These are phyloP conservation scores for Galeopsis tetrahit DNA, from an alignment of 257 asterid genomes.

Conservation along the genomic window DNA sequence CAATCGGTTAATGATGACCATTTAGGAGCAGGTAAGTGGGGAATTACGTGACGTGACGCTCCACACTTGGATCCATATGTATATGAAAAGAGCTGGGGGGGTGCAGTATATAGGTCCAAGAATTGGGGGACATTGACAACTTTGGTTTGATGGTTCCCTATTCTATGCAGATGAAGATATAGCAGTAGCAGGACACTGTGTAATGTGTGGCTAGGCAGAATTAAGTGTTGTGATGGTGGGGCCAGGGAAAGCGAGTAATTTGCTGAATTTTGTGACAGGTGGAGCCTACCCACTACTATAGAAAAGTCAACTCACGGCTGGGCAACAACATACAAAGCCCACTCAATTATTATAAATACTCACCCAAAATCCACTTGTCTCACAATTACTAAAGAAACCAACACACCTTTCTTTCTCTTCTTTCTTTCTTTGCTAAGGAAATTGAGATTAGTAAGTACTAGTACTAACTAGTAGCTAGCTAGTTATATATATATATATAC, in stretches of 20 bases:
- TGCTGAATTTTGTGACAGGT: slow-evolving; percentile 38
- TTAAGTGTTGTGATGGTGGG: slow-evolving; percentile 35
- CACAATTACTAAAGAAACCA: slow-evolving; percentile 11
- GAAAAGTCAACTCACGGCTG: slow-evolving; percentile 36
- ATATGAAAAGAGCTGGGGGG: not conserved
- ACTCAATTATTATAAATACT: slow-evolving; percentile 39
- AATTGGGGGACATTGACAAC: slow-evolving; percentile 52
- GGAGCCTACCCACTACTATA: slow-evolving; percentile 45
- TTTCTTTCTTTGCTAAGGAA: not conserved
- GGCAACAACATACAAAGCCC: not conserved
- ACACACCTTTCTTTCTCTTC: not conserved
- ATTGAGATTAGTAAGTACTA: not conserved
- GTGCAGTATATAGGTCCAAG: slow-evolving; percentile 28
- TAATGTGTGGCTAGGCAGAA: not conserved
- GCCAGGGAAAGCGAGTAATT: slow-evolving; percentile 16
- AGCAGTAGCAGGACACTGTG: not conserved
- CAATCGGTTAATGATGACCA: slow-evolving; percentile 31
- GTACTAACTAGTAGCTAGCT: not conserved
- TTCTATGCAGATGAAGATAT: slow-evolving; percentile 1
- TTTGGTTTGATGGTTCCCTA: slow-evolving; percentile 45
- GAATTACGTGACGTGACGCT: slow-evolving; percentile 18
- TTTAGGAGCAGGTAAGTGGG: slow-evolving; percentile 31
- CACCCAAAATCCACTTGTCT: slow-evolving; percentile 24
- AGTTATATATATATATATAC: not conserved
- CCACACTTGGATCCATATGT: slow-evolving; percentile 10